A percentile compares a stretch with the other conserved stretches of the same genome.
Evolutionary conservation across 2,329 filamentous ascomycete genomes (phyloP).

Genomic region (Akanthomyces uredinophilus): DNA sequence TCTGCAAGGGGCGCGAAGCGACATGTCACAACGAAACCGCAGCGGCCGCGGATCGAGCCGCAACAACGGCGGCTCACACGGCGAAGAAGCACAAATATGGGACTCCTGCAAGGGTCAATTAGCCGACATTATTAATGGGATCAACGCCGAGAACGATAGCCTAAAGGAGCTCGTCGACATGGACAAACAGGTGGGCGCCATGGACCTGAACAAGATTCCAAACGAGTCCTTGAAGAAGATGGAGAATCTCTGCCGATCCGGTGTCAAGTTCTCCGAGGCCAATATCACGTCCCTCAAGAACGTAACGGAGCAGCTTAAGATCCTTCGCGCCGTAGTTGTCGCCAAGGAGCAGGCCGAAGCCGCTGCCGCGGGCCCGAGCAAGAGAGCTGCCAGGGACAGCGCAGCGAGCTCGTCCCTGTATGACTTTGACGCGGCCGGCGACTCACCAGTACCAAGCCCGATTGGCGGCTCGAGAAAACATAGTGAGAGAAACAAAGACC

Average conservation of each 20-base stretch:
- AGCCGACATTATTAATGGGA: constrained; percentile 33
- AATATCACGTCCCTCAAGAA: constrained; percentile 32
- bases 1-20: constrained; percentile 12
- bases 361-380: constrained; percentile 27
- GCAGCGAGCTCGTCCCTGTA: constrained; percentile 32
- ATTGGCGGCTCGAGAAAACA: constrained; percentile 24
- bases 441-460: constrained; percentile 42
- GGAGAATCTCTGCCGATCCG: constrained; percentile 38
- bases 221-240: constrained; percentile 36
- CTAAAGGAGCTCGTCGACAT: constrained; percentile 34
- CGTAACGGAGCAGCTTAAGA: constrained; percentile 38
- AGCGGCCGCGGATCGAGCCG: constrained; percentile 40
- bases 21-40: constrained; percentile 41
- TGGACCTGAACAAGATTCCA: constrained; percentile 34
- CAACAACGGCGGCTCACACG: constrained; percentile 38
- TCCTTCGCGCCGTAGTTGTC: constrained; percentile 38
- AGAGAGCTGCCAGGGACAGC: constrained; percentile 22
- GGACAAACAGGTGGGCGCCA: constrained; percentile 37
- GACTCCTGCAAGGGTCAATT: constrained; percentile 36
- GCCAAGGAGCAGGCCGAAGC: constrained; percentile 39
- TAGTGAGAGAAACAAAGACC: constrained; percentile 30
- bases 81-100: constrained; percentile 41
- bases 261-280: constrained; percentile 36
- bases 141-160: constrained; percentile 40
- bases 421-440: constrained; percentile 40